These are phyloP conservation scores for Luffa acutangula DNA, from an alignment of 306 rosid genomes.

Conservation along the genomic window DNA sequence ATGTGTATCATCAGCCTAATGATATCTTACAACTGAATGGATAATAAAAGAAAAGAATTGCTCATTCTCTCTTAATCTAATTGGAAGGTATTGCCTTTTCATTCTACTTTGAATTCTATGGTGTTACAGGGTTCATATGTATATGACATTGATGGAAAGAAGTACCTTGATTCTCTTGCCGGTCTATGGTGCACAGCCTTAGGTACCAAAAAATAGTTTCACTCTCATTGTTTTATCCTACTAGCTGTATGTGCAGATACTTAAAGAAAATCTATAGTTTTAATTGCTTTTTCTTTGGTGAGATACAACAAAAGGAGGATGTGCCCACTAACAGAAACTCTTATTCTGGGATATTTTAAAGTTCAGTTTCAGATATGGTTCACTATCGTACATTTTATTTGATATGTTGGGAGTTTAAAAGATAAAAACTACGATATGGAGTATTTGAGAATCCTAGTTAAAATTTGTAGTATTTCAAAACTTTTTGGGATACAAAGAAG, in stretches of 20 bases:
- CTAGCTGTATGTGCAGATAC: not conserved
- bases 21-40: not conserved
- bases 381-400: not conserved
- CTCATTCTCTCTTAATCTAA: not conserved
- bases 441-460: not conserved
- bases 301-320: not conserved
- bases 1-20: not conserved
- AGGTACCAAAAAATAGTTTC: conserved; percentile 19
- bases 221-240: not conserved
- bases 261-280: not conserved
- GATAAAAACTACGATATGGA: not conserved
- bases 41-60: not conserved
- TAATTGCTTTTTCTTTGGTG: not conserved
- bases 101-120: not conserved
- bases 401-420: not conserved
- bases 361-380: not conserved
- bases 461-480: not conserved
- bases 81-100: not conserved
- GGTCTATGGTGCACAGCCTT: conserved; percentile 90
- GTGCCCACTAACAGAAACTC: not conserved
- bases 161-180: conserved; percentile 89
- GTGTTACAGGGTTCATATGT: conserved; percentile 78
- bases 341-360: not conserved
- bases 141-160: conserved; percentile 71
- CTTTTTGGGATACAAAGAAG: not conserved